Evolutionary conservation across 805 yeast species (phyloP).

Genomic region (Monosporozyma yasuniensis): DNA sequence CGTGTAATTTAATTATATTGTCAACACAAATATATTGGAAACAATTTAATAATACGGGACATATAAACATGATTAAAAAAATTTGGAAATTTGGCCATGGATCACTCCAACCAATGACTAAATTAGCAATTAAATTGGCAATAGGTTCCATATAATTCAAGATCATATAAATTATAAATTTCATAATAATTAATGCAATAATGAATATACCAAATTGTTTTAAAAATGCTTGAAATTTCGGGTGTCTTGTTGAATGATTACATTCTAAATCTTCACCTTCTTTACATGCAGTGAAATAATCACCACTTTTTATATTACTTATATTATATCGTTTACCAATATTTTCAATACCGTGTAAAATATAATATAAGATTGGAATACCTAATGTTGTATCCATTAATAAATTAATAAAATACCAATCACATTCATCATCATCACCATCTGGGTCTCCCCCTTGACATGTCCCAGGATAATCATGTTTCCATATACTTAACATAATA

Average conservation of each 20-base stretch:
- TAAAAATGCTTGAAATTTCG: conserved; percentile 50
- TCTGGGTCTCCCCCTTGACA: conserved; percentile 4
- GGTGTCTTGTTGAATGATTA: conserved; percentile 38
- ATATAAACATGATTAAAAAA: conserved; percentile 75
- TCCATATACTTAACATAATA: conserved; percentile 55
- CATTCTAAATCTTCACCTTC: conserved; percentile 47
- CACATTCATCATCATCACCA: conserved; percentile 65
- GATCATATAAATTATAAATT: conserved; percentile 47
- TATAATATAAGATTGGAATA: conserved; percentile 65
- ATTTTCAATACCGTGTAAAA: conserved; percentile 44
- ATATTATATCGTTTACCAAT: conserved; percentile 26
- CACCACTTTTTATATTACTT: conserved; percentile 42
- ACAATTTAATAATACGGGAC: conserved; percentile 65
- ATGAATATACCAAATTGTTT: conserved; percentile 69
- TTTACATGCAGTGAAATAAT: conserved; percentile 20
- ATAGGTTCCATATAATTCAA: conserved; percentile 55
- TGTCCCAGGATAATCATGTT: conserved; percentile 21
- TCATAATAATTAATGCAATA: conserved; percentile 53
- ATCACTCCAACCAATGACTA: conserved; percentile 75
- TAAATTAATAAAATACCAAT: conserved; percentile 87
- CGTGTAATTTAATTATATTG: conserved; percentile 56
- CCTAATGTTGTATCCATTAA: conserved; percentile 91
- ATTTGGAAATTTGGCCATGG: conserved; percentile 76
- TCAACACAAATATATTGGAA: conserved; percentile 68
- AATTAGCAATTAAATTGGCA: conserved; percentile 68